Evolutionary conservation across 2,329 filamentous ascomycete genomes (phyloP), one percentile per base, ranked within the genome.

Genomic region (Claviceps pazoutovae): DNA sequence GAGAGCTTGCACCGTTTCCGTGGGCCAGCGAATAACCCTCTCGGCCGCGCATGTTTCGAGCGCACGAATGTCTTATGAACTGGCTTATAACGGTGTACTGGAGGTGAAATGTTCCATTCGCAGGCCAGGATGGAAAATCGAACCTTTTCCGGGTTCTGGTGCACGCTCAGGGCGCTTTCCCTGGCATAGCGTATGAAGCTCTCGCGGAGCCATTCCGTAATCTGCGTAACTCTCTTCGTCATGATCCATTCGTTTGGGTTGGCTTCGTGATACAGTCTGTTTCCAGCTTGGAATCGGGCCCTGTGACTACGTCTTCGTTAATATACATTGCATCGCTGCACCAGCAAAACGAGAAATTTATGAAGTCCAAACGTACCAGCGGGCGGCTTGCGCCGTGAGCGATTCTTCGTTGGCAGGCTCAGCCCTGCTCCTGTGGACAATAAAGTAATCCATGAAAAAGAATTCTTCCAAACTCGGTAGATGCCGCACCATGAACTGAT

Each of bases 391-490:
- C 16, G 49, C 41, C 16, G 5, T 1, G 5, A 36, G 34, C 30
- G 41, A 38, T 39, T 46, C 34, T 6, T 45, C 11, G 30, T 36
- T 54, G 1, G 26, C 17, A 3, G 47, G 36, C 37, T 48, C 44
- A n/a, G 46, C 21, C 16, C 38, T 42, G 36, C 53, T 16, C 47
- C 64, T 65, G 6, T 64, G 64, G 9, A 70, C 54, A 3, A 71
- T 66, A 5, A 71, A 60, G 49, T 70, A 72, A 55, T 74, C 71
- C 21, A 74, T 59, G 46, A 74, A 68, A 53, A 70, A 73, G 44
- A 74, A 71, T 1, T 66, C 61, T 52, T 72, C 65, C 5, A 74
- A 60, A 14, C 68, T 70, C 1, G 68, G 68, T 14, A 70, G 59
- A 54, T 70, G 66, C 9, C 70, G 60, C 2, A 68, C 64, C 6